phyloP scores from a whole-genome alignment of 2,329 filamentous ascomycete genomes.

The Lasiodiplodia sp. region DNA sequence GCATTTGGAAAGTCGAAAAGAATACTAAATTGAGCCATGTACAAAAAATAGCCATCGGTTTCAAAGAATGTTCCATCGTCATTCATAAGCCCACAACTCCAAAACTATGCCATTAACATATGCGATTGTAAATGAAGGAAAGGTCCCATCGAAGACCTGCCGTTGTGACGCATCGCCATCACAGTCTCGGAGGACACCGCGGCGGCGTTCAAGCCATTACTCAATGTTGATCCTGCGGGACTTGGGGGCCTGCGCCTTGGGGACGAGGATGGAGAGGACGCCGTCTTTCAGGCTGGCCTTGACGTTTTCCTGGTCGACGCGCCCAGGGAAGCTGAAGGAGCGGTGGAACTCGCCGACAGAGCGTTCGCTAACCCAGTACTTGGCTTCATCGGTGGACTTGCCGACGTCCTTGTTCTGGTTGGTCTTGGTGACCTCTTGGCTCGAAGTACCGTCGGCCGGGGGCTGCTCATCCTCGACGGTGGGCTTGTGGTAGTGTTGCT shows the following conservation, averaged over 20 bases:
- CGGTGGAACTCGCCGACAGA: constrained; percentile 66
- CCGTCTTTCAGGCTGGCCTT: constrained; percentile 68
- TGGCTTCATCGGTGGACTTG: constrained; percentile 53
- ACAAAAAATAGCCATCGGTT: neutral
- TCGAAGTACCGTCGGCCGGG: constrained; percentile 26
- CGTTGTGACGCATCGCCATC: neutral
- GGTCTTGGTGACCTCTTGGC: constrained; percentile 39
- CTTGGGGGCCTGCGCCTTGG: constrained; percentile 60
- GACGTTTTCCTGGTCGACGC: constrained; percentile 67
- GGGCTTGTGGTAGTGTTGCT: constrained; percentile 54
- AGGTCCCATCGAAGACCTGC: neutral
- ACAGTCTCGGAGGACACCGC: neutral
- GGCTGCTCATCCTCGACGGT: constrained; percentile 69
- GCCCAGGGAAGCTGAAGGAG: constrained; percentile 64
- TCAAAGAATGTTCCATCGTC: neutral
- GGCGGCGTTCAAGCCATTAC: constrained; percentile 43
- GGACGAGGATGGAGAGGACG: constrained; percentile 64
- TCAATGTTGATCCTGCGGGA: constrained; percentile 64
- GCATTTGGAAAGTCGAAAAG: neutral
- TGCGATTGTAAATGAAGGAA: neutral
- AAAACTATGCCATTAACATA: neutral
- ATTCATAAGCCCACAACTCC: constrained; percentile 2
- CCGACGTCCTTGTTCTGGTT: constrained; percentile 48
- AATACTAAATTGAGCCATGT: neutral
- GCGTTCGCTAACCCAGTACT: constrained; percentile 74